These are phyloP conservation scores for Elongisporangium undulatum DNA, from an alignment of 352 stramenopile genomes.

Conservation along the genomic window DNA sequence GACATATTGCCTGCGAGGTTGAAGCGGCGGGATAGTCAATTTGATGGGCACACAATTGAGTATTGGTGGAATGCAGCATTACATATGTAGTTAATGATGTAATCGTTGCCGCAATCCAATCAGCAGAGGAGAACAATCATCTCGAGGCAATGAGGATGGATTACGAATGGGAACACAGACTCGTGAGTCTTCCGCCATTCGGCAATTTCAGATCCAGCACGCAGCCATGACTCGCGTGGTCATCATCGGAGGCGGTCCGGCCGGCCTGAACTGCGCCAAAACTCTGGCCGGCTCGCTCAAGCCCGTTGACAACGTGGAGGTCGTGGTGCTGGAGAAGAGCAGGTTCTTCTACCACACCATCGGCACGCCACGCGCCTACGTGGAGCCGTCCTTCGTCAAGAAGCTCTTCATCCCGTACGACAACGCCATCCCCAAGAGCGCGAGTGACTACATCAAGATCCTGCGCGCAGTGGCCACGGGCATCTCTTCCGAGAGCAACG, in stretches of 20 bases:
- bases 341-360: constrained; percentile 40
- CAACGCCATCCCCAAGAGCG: constrained; percentile 36
- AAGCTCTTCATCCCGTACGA: constrained; percentile 71
- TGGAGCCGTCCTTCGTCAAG: constrained; percentile 31
- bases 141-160: too few relatives aligned
- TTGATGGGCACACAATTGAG: too few relatives aligned
- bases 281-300: constrained; percentile 21
- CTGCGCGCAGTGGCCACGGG: constrained; percentile 27
- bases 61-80: too few relatives aligned
- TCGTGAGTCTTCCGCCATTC: too few relatives aligned
- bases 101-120: too few relatives aligned
- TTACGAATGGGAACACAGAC: too few relatives aligned
- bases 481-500: constrained; percentile 22
- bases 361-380: constrained; percentile 44
- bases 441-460: constrained; percentile 29
- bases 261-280: constrained; percentile 15
- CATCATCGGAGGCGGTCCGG: constrained; percentile 17
- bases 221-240: too few relatives aligned
- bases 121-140: too few relatives aligned
- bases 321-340: constrained; percentile 60
- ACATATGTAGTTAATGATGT: too few relatives aligned
- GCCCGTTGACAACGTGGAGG: constrained; percentile 26
- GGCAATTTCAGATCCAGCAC: too few relatives aligned
- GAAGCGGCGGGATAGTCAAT: too few relatives aligned
- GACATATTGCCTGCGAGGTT: too few relatives aligned